Evolutionary conservation across 805 yeast species (phyloP).

Genomic region (Kuraishia molischiana): DNA sequence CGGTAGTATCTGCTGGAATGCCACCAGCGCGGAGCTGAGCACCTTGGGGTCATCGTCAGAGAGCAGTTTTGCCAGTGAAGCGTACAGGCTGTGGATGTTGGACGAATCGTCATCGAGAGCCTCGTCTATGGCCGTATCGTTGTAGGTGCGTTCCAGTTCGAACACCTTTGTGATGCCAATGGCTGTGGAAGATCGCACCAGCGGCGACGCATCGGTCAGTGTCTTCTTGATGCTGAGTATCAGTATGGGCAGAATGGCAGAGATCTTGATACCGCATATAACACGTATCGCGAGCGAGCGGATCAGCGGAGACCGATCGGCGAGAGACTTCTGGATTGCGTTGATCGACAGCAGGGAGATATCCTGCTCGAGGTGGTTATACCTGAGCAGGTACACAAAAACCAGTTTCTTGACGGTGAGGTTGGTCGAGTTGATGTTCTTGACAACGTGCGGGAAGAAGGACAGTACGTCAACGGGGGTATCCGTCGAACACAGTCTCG

Average conservation of each 20-base stretch:
- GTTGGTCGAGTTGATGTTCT: constrained; percentile 66
- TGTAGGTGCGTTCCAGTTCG: constrained; percentile 19
- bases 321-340: constrained; percentile 77
- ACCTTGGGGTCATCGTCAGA: constrained; percentile 62
- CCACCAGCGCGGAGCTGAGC: constrained; percentile 55
- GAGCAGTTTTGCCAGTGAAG: constrained; percentile 40
- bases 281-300: constrained; percentile 72
- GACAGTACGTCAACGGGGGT: constrained; percentile 29
- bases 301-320: constrained; percentile 57
- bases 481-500: constrained; percentile 28
- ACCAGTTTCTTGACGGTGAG: constrained; percentile 66
- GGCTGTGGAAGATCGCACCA: constrained; percentile 74
- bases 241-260: constrained; percentile 74
- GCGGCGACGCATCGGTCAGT: constrained; percentile 59
- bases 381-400: constrained; percentile 60
- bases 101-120: constrained; percentile 20
- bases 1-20: constrained; percentile 43
- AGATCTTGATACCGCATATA: constrained; percentile 73
- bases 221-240: constrained; percentile 63
- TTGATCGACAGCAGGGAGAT: constrained; percentile 84
- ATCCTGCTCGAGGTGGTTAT: constrained; percentile 80
- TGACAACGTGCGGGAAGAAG: constrained; percentile 80
- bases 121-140: constrained; percentile 6
- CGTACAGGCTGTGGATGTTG: constrained; percentile 37
- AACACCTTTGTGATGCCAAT: constrained; percentile 58